These are phyloP conservation scores for Penicillium bovifimosum DNA, from an alignment of 495 filamentous ascomycete species.

Conservation along the genomic window DNA sequence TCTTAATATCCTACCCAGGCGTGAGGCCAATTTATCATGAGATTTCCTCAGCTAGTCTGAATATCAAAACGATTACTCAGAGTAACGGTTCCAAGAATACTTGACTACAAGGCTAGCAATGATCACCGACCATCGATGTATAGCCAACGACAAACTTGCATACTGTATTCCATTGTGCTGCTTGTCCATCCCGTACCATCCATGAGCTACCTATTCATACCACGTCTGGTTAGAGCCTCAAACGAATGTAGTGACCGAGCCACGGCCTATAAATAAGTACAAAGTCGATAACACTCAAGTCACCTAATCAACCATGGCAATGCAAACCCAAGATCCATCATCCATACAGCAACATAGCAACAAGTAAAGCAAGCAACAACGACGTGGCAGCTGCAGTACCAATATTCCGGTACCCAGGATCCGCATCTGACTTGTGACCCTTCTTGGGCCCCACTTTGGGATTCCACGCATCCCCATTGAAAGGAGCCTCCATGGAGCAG, in stretches of 20 bases:
- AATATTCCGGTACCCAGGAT: slow-evolving; percentile 12
- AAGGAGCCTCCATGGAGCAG: slow-evolving; percentile 30
- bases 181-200: not conserved
- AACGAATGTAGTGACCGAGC: slow-evolving; percentile 5
- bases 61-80: not conserved
- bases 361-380: slow-evolving; percentile 22
- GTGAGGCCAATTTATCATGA: not conserved
- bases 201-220: not conserved
- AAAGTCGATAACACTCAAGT: not conserved
- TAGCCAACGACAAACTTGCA: not conserved
- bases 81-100: not conserved
- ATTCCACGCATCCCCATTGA: slow-evolving; percentile 25
- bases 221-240: not conserved
- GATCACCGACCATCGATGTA: not conserved
- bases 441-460: slow-evolving; percentile 7
- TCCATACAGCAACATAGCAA: slow-evolving; percentile 23
- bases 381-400: slow-evolving; percentile 21
- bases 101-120: not conserved
- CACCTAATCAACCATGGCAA: not conserved
- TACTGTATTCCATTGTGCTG: not conserved
- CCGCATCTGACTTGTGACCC: slow-evolving; percentile 16
- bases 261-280: slow-evolving; percentile 9
- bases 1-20: not conserved
- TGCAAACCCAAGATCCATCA: not conserved
- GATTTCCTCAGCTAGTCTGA: not conserved